phyloP scores from a whole-genome alignment of 441 rosid genomes.

The Oxalis stricta region DNA sequence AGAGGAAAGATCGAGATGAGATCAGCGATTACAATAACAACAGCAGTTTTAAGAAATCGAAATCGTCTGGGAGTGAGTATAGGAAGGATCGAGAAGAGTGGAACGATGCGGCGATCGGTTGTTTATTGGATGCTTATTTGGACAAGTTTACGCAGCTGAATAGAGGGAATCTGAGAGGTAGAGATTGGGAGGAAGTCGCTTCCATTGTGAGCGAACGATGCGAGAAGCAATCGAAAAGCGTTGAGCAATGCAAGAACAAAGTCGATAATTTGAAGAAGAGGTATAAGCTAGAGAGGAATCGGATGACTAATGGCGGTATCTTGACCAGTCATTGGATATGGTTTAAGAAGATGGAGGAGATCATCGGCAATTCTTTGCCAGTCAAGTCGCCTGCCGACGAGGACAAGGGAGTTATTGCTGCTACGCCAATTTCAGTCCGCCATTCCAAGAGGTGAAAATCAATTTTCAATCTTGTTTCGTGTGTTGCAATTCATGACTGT shows the following conservation, averaged over 20 bases:
- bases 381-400: slow-evolving; percentile 29
- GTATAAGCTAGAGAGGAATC: slow-evolving; percentile 67
- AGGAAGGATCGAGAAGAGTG: slow-evolving; percentile 91
- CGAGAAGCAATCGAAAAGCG: slow-evolving; percentile 53
- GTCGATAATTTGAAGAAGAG: slow-evolving; percentile 81
- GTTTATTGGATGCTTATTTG: slow-evolving; percentile 52
- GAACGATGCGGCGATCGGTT: slow-evolving; percentile 76
- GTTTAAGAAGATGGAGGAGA: slow-evolving; percentile 84
- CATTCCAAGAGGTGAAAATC: slow-evolving; percentile 43
- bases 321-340: slow-evolving; percentile 80
- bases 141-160: slow-evolving; percentile 72
- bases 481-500: background rate
- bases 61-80: slow-evolving; percentile 22
- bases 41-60: slow-evolving; percentile 31
- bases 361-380: slow-evolving; percentile 45
- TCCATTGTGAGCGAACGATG: slow-evolving; percentile 55
- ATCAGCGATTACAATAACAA: slow-evolving; percentile 18
- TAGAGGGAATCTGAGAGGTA: slow-evolving; percentile 74
- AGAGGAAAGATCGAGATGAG: slow-evolving; percentile 38
- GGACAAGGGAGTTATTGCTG: slow-evolving; percentile 27
- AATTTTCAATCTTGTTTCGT: background rate
- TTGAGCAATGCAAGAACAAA: slow-evolving; percentile 96
- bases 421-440: slow-evolving; percentile 24
- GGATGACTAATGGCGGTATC: slow-evolving; percentile 48
- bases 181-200: slow-evolving; percentile 97